Base-by-base conservation (phyloP, 306 rosid species). In the Malus asiatica region DNA sequence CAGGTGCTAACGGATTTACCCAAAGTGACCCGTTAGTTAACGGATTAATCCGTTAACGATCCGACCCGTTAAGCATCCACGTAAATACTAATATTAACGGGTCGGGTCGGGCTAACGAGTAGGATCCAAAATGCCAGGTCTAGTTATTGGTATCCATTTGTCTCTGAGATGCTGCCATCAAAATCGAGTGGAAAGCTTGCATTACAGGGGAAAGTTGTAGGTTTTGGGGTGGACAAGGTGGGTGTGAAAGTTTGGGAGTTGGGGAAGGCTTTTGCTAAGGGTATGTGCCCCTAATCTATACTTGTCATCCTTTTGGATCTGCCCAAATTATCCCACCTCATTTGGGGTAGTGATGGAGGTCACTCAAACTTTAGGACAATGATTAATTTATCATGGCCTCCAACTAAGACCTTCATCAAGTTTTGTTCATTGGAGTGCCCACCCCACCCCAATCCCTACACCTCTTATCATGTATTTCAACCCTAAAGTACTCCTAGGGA, bases 371-470 rank as follows among this genome's bases (percentile, higher is more conserved):
- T 58, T 69, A 58, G 73, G 84, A 80, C 84, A 82, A 82, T 79
- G 81, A 80, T 80, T 32, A 65, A 48, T 85, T 51, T 77, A 80
- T 77, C 83, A 86, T 80, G 86, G 67, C 67, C 81, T 79, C 86
- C 86, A 82, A 85, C 86, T 76, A 85, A 79, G 89, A 38, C 63
- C 48, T 57, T 76, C 78, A n/a, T 68, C 63, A 60, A 46, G 23
- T 14, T 23, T 23, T 11, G 4, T 12, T 25, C 40, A 7, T 45
- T 15, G 9, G 2, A 46, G 2, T 38, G 27, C 40, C 63, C 30
- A 33, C 4, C 40, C 63, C 30, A 33, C 4, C 42, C 20, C 23
- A 63, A 48, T 48, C 8, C 53, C 55, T 48, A 48, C 55, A 48
- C 38, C 38, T 35, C 40, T 27, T 4, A 19, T 66, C 48, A 35